Percentiles rank a stretch among this genome's conserved stretches.
Conservation (phyloP, 2,329 filamentous ascomycete species). For the Tolypocladium pustulatum region DNA sequence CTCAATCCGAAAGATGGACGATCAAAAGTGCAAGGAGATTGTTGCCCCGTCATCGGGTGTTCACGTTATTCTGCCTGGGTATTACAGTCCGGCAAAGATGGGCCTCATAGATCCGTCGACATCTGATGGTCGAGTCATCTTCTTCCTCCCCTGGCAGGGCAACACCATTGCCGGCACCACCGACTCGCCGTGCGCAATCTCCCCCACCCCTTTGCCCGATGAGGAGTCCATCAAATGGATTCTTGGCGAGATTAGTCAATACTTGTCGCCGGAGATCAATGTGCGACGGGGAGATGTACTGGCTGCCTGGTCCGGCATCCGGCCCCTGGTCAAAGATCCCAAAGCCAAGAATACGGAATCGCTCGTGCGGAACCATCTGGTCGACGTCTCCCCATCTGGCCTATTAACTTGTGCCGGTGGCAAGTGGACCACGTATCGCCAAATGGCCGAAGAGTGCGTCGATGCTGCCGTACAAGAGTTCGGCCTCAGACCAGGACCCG, state of each 20-base stretch:
- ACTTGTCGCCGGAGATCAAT: slow-evolving; percentile 74
- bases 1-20: slow-evolving; percentile 76
- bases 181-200: slow-evolving; percentile 65
- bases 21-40: slow-evolving; percentile 60
- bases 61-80: slow-evolving; percentile 77
- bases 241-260: slow-evolving; percentile 69
- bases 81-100: slow-evolving; percentile 79
- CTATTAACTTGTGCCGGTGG: slow-evolving; percentile 78
- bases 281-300: slow-evolving; percentile 80
- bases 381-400: slow-evolving; percentile 69
- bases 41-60: slow-evolving; percentile 79
- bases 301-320: slow-evolving; percentile 81
- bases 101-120: slow-evolving; percentile 79
- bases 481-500: slow-evolving; percentile 44
- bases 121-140: slow-evolving; percentile 81
- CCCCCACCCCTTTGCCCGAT: slow-evolving; percentile 62
- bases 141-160: slow-evolving; percentile 89
- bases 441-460: slow-evolving; percentile 86
- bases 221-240: slow-evolving; percentile 87
- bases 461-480: slow-evolving; percentile 68
- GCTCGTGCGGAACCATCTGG: slow-evolving; percentile 76
- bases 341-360: slow-evolving; percentile 80
- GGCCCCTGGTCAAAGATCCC: slow-evolving; percentile 76
- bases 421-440: slow-evolving; percentile 88
- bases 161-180: slow-evolving; percentile 88